Evolutionary conservation across 495 filamentous ascomycete species (phyloP), one percentile per base, ranked within the genome.

Genomic region (Xanthoparmelia taractica): DNA sequence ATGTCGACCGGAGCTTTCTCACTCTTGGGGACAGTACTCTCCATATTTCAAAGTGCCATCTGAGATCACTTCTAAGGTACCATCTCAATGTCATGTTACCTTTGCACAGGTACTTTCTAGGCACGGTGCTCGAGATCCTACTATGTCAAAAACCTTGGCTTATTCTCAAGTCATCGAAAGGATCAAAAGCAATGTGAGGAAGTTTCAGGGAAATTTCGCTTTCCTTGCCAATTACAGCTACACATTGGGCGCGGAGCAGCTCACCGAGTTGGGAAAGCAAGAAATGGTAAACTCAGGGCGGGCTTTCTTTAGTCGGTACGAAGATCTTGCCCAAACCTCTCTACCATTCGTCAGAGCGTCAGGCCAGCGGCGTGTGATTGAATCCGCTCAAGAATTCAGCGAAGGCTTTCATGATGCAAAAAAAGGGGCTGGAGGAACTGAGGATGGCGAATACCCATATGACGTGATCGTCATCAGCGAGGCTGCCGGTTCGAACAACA

Each of bases 11-110:
- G 60, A 78, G 20, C 76, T 87, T 50, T 82, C 89, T 6, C 90
- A 88, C 64, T 81, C 74, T 63, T 95, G 90, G 91, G 91, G 91
- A 59, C 89, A 91, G 69, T 94, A 96, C 73, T 89, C 89, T 27
- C 90, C 91, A 18, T 92, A 83, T 72, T 95, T 87, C 76, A 79
- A 83, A 0, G 84, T 92, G 2, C 63, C 70, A 31, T 88, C 88
- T 0, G 71, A 82, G 10, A 79, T 90, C 48, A 76, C 82, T 6
- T 64, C 78, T 2, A 71, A 75, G 1, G 68, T 88, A 7, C 90
- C 90, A 2, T 43, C 75, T 4, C 74, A 75, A 33, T 96, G 91
- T 76, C 72, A 81, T 54, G 70, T 93, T 64, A 91, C 84, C 41
- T 92, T 94, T 71, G 90, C 81, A 13, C 88, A 92, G 67, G 73